phyloP scores from a whole-genome alignment of 192 early-diverging fungal species.

The Ramicandelaber brevisporus region DNA sequence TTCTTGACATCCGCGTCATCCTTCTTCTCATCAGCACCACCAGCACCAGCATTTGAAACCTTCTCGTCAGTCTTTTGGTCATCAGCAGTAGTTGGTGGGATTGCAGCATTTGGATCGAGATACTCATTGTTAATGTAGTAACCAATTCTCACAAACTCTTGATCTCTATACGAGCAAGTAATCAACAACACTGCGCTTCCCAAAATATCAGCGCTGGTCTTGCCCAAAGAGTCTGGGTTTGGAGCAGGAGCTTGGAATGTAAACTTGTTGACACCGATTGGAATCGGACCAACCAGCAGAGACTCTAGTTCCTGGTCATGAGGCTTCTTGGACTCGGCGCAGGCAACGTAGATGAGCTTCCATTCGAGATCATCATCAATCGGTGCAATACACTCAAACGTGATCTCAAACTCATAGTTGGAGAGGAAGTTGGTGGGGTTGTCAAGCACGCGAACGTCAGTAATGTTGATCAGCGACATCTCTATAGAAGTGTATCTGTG shows the following conservation, averaged over 20 bases:
- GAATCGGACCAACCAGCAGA: conserved; percentile 87
- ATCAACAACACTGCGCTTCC: conserved; percentile 81
- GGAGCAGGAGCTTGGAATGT: conserved; percentile 51
- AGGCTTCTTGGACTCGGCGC: conserved; percentile 42
- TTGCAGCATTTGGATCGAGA: too few relatives aligned
- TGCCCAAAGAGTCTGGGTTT: conserved; percentile 48
- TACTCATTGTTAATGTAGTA: conserved; percentile 99
- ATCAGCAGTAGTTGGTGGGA: too few relatives aligned
- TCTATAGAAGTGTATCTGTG: too few relatives aligned
- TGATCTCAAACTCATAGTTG: conserved; percentile 84
- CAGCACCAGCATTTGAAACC: too few relatives aligned
- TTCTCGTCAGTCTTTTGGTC: too few relatives aligned
- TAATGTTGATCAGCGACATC: conserved; percentile 63
- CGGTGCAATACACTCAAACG: conserved; percentile 78
- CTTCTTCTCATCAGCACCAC: too few relatives aligned
- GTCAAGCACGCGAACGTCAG: conserved; percentile 59
- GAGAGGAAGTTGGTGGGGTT: conserved; percentile 61
- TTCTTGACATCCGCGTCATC: too few relatives aligned
- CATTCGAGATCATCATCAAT: conserved; percentile 89
- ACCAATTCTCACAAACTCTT: conserved; percentile 89
- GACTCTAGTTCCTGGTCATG: conserved; percentile 88
- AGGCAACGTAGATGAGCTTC: conserved; percentile 88
- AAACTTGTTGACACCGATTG: conserved; percentile 85
- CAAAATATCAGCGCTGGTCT: conserved; percentile 53
- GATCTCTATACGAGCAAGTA: conserved; percentile 64